Evolutionary conservation across 2,329 filamentous ascomycete genomes (phyloP), one percentile per base, ranked within the genome.

Genomic region (Diaporthe humulicola): DNA sequence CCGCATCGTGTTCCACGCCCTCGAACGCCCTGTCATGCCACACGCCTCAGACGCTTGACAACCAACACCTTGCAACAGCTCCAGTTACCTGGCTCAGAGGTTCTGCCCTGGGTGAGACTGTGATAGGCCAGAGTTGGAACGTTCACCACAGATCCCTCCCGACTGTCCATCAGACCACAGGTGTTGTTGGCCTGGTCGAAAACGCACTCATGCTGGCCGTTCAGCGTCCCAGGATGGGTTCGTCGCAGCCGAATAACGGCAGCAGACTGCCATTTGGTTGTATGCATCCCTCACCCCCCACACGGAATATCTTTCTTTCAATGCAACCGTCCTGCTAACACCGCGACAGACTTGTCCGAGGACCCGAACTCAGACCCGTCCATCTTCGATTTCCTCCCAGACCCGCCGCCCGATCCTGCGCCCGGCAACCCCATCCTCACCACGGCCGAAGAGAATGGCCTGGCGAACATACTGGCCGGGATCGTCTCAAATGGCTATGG

Each of bases 351-450:
- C 50, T 36, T 72, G 22, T 66, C 70, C 45, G 70, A 72, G 36
- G 70, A 72, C 54, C 70, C 38, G 19, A 64, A 42, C 57, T 33
- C 70, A 54, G 70, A 72, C 33, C 67, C 56, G 71, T 61, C 54
- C 76, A 58, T 74, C 50, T 74, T 50, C 73, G 86, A 87, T 72
- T 81, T 81, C 71, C 85, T 87, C 33, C 85, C 87, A 72, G 84
- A 86, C 73, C 86, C 89, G 77, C 88, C 91, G 71, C 91, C 92
- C 57, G 90, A 91, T 69, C 90, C 90, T 64, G 90, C 92, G 14
- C 89, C 89, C 3, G 92, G 92, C n/a, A 88, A 88, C 50, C 90
- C 92, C 25, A 86, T 94, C 54, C 87, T 94, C 76, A 89, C 91
- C 33, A 57, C 73, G 6, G 89, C 86, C 75, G 91, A 92, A 80